Percentiles rank a stretch among this genome's conserved stretches.
Conservation (phyloP, 495 filamentous ascomycete genomes). For the Trichodelitschia bisporula region DNA sequence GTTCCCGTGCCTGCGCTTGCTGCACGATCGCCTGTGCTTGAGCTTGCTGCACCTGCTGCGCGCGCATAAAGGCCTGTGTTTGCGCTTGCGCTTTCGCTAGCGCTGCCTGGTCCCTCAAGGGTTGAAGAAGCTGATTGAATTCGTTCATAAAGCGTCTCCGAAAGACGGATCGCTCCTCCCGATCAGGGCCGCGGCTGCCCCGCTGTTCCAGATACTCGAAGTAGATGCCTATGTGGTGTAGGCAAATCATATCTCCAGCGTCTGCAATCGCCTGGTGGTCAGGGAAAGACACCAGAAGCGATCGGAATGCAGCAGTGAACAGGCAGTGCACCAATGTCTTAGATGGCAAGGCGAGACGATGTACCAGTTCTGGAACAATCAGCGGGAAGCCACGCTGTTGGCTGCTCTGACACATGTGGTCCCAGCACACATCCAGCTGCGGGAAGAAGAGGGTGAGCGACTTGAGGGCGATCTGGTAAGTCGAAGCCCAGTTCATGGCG, state of each 20-base stretch:
- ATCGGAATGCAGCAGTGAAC: neutral
- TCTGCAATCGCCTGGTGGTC: neutral
- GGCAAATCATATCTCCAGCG: neutral
- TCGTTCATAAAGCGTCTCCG: neutral
- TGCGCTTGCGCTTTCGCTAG: no score
- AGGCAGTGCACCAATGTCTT: neutral
- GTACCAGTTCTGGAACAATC: neutral
- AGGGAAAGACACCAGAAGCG: neutral
- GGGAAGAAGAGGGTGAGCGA: constrained; percentile 2
- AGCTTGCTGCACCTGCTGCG: no score
- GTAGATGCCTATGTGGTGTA: no score
- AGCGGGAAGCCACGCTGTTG: neutral
- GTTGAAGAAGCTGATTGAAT: neutral
- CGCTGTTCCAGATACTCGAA: no score
- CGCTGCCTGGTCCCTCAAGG: neutral
- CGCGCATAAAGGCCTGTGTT: no score
- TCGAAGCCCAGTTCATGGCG: constrained; percentile 2
- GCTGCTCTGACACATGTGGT: neutral
- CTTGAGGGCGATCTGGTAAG: constrained; percentile 1
- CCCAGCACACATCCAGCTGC: constrained; percentile 3
- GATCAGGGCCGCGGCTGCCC: no score
- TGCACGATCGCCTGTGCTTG: no score
- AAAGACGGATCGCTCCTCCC: neutral
- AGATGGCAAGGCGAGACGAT: neutral
- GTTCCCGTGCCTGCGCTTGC: no score